Base-by-base conservation (phyloP, 805 yeast genomes). In the Saccharomyces eubayanus region DNA sequence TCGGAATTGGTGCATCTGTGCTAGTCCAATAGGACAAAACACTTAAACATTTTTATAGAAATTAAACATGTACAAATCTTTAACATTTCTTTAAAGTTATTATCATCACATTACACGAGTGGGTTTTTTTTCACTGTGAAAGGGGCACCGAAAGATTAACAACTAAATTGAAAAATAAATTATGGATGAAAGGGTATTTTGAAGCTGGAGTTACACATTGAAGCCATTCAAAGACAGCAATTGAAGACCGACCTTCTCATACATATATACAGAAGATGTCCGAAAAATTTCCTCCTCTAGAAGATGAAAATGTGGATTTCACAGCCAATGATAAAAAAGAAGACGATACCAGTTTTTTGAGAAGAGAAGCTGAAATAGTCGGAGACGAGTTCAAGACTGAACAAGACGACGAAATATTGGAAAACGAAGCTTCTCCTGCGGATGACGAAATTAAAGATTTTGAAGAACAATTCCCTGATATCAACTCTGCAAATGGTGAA, bases 251-350 rank as follows among this genome's bases (percentile, higher is more conserved):
- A 2, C 10, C 9, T 40, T 9, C 16, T 12, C 28, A 16, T 12
- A 10, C 8, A 27, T 31, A 24, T 30, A 29, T 31, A 49, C 29
- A 16, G 29, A 54, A 29, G 21, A 84, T 84, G 89, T 81, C 88
- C 53, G 92, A 87, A 58, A 84, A 85, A 71, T 86, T 82, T 68
- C 94, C 95, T 49, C 89, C 81, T 57, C 74, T 85, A 59, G 83
- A 79, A 51, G 77, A 80, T 47, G 72, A 71, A 40, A 65, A 60
- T 31, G 69, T 66, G 48, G 69, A 64, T 30, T 67, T 58, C 28
- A 66, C 60, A 29, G 73, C 68, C 12, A 73, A 67, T 28, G 68
- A 65, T 27, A 47, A 14, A 11, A 41, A 48, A 48, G 45, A 48
- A 31, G 78, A 70, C 16, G 77, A 68, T 49, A 72, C 78, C 8